A percentile compares a stretch with the other conserved stretches of the same genome.
phyloP scores from a whole-genome alignment of 306 rosid species.

The Casuarina equisetifolia region DNA sequence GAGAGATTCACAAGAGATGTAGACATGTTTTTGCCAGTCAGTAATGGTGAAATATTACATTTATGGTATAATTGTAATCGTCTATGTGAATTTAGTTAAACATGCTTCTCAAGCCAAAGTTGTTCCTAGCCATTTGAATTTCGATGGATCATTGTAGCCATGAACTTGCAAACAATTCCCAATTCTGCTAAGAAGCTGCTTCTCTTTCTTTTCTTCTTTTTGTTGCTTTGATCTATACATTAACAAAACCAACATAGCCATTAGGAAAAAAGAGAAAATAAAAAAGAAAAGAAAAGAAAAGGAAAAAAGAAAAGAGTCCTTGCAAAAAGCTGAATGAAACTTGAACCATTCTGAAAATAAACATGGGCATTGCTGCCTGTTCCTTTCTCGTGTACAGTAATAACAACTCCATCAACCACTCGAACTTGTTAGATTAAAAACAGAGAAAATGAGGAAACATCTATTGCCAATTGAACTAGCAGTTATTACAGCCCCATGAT shows the following conservation, averaged over 20 bases:
- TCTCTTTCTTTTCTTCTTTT: too few species aligned
- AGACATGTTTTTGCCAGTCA: constrained; percentile 9
- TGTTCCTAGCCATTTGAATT: not conserved
- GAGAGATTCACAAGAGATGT: constrained; percentile 8
- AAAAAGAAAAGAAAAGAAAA: too few species aligned
- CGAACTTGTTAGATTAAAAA: not conserved
- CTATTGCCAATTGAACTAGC: not conserved
- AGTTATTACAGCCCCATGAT: constrained; percentile 17
- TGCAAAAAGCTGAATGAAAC: too few species aligned
- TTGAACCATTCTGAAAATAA: too few species aligned
- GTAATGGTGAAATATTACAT: not conserved
- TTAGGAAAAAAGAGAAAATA: too few species aligned
- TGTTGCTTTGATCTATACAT: too few species aligned
- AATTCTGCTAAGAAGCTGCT: not conserved
- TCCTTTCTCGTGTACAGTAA: not conserved
- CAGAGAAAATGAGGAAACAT: not conserved
- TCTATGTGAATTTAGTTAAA: not conserved
- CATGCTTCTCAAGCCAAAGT: not conserved
- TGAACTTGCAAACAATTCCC: not conserved
- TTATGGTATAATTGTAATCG: not conserved
- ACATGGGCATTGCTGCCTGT: not conserved
- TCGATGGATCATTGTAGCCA: not conserved
- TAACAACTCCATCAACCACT: not conserved
- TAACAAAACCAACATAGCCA: too few species aligned
- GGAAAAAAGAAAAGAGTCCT: too few species aligned